Conservation (phyloP, 1,284 basidiomycete species). For the Hemileccinum hortonii region DNA sequence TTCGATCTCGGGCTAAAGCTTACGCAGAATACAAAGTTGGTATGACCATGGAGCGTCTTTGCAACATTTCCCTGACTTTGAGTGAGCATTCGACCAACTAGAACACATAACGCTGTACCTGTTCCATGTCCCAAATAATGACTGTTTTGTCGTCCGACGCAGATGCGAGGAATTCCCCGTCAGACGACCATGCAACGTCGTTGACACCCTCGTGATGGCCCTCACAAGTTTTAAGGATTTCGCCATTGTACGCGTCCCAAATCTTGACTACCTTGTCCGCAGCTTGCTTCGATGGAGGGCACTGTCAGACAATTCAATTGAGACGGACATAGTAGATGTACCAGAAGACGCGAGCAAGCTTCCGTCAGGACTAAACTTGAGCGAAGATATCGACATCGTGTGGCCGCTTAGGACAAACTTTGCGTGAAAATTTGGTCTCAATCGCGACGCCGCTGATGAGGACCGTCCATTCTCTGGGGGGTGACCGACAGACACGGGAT, state of each 20-base stretch:
- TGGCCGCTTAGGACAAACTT: constrained; percentile 69
- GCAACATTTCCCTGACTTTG: constrained; percentile 50
- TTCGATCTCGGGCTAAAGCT: constrained; percentile 90
- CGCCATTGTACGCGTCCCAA: constrained; percentile 72
- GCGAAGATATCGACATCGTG: constrained; percentile 66
- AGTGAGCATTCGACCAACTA: constrained; percentile 7
- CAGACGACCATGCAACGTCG: constrained; percentile 83
- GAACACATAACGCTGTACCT: constrained; percentile 40
- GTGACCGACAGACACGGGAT: constrained; percentile 13
- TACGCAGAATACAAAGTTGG: constrained; percentile 91
- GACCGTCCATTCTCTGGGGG: constrained; percentile 1
- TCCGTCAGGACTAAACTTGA: constrained; percentile 81
- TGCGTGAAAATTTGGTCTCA: constrained; percentile 40
- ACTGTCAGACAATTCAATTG: constrained; percentile 20
- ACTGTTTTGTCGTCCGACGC: constrained; percentile 90
- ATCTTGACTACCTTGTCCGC: constrained; percentile 79
- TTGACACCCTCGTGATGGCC: constrained; percentile 83
- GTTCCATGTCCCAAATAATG: constrained; percentile 76
- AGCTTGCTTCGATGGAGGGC: constrained; percentile 50
- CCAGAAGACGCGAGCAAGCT: constrained; percentile 71
- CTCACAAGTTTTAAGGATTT: constrained; percentile 66
- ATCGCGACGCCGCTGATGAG: background rate
- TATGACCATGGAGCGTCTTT: constrained; percentile 78
- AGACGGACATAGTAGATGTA: constrained; percentile 38
- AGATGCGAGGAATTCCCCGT: constrained; percentile 80